These are phyloP conservation scores for Gossypium sturtianum DNA, from an alignment of 345 rosid species.

Conservation along the genomic window DNA sequence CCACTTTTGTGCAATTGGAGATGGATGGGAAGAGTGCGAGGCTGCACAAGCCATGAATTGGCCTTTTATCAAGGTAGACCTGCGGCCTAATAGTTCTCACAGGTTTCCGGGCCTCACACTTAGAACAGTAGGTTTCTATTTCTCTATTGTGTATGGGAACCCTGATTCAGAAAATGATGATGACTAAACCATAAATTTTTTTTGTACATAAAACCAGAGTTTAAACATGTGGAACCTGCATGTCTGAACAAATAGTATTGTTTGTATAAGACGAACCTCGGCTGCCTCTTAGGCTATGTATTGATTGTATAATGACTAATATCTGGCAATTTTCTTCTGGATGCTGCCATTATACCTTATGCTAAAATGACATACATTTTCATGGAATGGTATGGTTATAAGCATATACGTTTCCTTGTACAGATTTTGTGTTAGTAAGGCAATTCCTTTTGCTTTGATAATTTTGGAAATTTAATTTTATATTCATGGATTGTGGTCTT, in stretches of 20 bases:
- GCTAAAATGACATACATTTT: neutral
- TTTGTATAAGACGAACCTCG: neutral
- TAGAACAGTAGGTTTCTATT: slow-evolving; percentile 59
- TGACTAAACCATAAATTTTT: neutral
- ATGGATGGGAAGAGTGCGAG: slow-evolving; percentile 89
- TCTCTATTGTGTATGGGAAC: slow-evolving; percentile 27
- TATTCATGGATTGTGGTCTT: neutral
- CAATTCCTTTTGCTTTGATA: neutral
- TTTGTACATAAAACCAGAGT: slow-evolving; percentile 11
- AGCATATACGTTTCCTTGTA: neutral
- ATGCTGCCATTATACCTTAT: neutral
- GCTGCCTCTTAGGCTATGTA: neutral
- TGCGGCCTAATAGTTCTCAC: slow-evolving; percentile 50
- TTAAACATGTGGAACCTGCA: neutral
- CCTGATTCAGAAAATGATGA: slow-evolving; percentile 22
- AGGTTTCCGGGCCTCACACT: slow-evolving; percentile 81
- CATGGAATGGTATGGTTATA: neutral
- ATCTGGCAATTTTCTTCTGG: neutral
- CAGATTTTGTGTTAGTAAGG: neutral
- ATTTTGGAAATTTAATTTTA: neutral
- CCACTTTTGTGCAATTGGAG: slow-evolving; percentile 73
- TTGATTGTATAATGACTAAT: neutral
- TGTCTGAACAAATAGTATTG: neutral
- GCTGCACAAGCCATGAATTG: slow-evolving; percentile 81
- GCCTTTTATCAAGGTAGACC: slow-evolving; percentile 80